Evolutionary conservation across 2,329 filamentous ascomycete genomes (phyloP), one percentile per base, ranked within the genome.

Genomic region (Botrytis porri): DNA sequence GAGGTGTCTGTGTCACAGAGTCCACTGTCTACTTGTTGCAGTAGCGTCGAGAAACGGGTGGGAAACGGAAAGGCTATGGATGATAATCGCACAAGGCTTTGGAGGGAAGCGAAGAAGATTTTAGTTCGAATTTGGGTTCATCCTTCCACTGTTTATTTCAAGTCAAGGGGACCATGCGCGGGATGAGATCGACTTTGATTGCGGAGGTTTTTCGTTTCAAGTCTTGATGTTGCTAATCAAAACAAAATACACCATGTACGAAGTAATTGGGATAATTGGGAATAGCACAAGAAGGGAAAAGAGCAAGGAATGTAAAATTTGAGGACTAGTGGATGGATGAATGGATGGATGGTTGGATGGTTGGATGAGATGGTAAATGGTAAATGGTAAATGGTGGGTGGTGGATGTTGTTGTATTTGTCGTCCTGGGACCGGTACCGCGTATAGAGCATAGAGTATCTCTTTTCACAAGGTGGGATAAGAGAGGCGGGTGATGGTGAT

Each of bases 21-120:
- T 29, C 25, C 22, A 41, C n/a, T 18, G 22, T 65, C 37, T 45
- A 37, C 22, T 41, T 66, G 39, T 12, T 43, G 70, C 48, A 67
- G 70, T 67, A 71, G 69, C 65, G 48, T 57, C 45, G 66, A 41
- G 70, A 67, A 72, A 72, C 70, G 70, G 39, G 39, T 54, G 54
- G 39, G 41, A 16, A 67, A 32, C n/a, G 20, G 29, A 48, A 65
- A 48, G 41, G 41, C 37, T 62, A 57, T 57, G n/a, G 51, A 57
- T 16, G 29, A 39, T 22, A 29, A 37, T 67, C 62, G 51, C 37
- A 61, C 54, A 57, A 70, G 39, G 51, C 22, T 41, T 60, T 35
- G 22, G 10, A 70, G 25, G 61, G 48, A 43, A 66, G 48, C 37
- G 22, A 25, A 39, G 62, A 14, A 29, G 39, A 51, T 45, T 39